Evolutionary conservation across 2,329 filamentous ascomycete species (phyloP).

Genomic region (Trichoderma atroviride): DNA sequence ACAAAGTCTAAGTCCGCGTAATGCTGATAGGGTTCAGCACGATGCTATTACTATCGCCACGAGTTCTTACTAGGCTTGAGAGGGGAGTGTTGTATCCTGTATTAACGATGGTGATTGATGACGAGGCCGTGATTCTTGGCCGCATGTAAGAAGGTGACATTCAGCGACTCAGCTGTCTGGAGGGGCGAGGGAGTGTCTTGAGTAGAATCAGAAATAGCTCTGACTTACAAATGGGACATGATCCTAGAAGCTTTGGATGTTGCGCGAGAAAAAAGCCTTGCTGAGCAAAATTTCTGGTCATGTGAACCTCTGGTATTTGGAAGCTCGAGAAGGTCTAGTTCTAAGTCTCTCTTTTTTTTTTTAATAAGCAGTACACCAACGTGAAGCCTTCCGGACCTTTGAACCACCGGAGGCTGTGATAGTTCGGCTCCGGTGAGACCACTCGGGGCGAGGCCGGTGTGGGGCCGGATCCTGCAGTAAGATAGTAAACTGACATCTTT

Average conservation of each 20-base stretch:
- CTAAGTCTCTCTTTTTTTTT: not conserved
- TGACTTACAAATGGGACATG: slow-evolving; percentile 6
- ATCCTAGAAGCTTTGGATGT: not conserved
- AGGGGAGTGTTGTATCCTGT: not conserved
- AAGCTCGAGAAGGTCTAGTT: not conserved
- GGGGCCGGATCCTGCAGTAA: not conserved
- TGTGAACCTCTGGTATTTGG: not conserved
- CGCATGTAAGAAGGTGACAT: not conserved
- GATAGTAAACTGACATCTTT: not conserved
- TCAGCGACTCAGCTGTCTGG: not conserved
- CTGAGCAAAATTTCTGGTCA: not conserved
- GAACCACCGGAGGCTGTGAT: slow-evolving; percentile 4
- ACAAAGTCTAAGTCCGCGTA: not conserved
- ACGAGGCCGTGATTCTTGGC: not conserved
- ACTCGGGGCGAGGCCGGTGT: not conserved
- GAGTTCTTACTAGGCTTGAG: not conserved
- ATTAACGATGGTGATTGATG: not conserved
- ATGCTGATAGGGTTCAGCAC: not conserved
- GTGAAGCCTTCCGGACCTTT: not conserved
- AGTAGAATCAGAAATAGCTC: not conserved
- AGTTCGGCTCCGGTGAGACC: not conserved
- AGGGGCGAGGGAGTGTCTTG: not conserved
- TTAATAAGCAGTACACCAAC: not conserved
- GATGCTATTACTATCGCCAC: slow-evolving; percentile 2
- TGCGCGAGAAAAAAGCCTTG: not conserved